Evolutionary conservation across 768 basidiomycete genomes (phyloP).

Genomic region (Lyophyllum atratum): DNA sequence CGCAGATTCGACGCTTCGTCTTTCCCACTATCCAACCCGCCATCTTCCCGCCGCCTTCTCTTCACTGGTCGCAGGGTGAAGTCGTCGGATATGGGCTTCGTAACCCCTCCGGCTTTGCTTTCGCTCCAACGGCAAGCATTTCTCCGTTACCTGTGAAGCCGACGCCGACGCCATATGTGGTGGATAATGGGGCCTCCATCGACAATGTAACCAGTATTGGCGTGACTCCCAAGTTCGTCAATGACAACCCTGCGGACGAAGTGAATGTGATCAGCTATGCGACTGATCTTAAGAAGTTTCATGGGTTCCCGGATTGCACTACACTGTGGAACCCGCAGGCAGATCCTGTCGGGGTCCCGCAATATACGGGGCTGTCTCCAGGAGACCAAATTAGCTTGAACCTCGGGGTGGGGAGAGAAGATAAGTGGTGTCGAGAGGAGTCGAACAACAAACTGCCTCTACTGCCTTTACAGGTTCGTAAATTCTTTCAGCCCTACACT

Average conservation of each 20-base stretch:
- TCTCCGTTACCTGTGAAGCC: not conserved
- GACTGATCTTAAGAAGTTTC: conserved; percentile 20
- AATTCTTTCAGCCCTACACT: not conserved
- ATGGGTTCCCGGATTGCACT: conserved; percentile 45
- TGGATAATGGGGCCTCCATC: conserved; percentile 46
- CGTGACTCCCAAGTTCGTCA: conserved; percentile 38
- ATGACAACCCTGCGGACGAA: conserved; percentile 47
- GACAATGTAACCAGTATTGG: conserved; percentile 34
- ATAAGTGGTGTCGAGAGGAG: conserved; percentile 32
- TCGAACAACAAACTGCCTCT: conserved; percentile 37
- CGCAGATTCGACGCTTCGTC: conserved; percentile 38
- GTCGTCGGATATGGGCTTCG: conserved; percentile 43
- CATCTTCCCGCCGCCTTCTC: conserved; percentile 13
- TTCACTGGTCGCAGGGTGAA: conserved; percentile 29
- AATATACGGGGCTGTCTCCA: conserved; percentile 27
- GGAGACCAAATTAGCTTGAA: conserved; percentile 42
- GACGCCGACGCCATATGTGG: conserved; percentile 28
- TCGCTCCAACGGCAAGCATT: conserved; percentile 20
- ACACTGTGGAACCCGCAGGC: conserved; percentile 43
- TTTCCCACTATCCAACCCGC: conserved; percentile 17
- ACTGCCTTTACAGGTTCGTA: conserved; percentile 38
- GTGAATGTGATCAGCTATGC: conserved; percentile 29
- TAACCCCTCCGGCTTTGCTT: conserved; percentile 44
- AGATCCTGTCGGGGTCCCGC: conserved; percentile 40
- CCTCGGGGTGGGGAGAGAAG: conserved; percentile 29